Percentiles rank a stretch among this genome's conserved stretches.
Evolutionary conservation across 306 rosid species (phyloP).

Genomic region (Hippophae rhamnoides): DNA sequence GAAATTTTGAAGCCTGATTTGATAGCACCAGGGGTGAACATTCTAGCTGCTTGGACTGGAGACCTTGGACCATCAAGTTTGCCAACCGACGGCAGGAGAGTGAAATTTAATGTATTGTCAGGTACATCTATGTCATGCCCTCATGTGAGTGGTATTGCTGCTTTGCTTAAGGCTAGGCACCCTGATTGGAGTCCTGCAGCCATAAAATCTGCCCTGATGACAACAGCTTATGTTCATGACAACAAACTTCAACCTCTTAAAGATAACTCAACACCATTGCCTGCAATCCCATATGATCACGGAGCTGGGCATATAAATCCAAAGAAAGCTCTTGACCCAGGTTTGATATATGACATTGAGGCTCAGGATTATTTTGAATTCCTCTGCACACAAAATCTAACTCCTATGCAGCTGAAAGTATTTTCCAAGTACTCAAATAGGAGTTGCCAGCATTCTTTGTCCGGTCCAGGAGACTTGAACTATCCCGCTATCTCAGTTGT

Average conservation of each 20-base stretch:
- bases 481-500: slow-evolving; percentile 80
- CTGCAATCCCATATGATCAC: slow-evolving; percentile 65
- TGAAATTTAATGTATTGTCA: slow-evolving; percentile 72
- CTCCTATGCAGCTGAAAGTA: slow-evolving; percentile 41
- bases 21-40: slow-evolving; percentile 94
- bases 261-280: slow-evolving; percentile 39
- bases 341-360: slow-evolving; percentile 66
- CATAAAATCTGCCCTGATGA: slow-evolving; percentile 83
- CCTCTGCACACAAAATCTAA: slow-evolving; percentile 62
- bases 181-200: slow-evolving; percentile 95
- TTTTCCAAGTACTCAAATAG: slow-evolving; percentile 59
- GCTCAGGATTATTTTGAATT: slow-evolving; percentile 85
- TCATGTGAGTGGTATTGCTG: slow-evolving; percentile 91
- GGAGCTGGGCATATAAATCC: slow-evolving; percentile 96
- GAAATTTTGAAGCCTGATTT: slow-evolving; percentile 86
- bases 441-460: slow-evolving; percentile 40
- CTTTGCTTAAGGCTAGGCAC: slow-evolving; percentile 60
- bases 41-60: slow-evolving; percentile 94
- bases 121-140: slow-evolving; percentile 99
- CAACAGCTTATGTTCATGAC: slow-evolving; percentile 94
- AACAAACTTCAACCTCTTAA: slow-evolving; percentile 46
- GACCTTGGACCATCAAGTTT: slow-evolving; percentile 65
- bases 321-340: slow-evolving; percentile 73
- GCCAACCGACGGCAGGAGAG: slow-evolving; percentile 52
- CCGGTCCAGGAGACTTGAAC: slow-evolving; percentile 58